These are phyloP conservation scores for Chrysochromulina parva DNA, from an alignment of 78 protist genomes.

Conservation along the genomic window DNA sequence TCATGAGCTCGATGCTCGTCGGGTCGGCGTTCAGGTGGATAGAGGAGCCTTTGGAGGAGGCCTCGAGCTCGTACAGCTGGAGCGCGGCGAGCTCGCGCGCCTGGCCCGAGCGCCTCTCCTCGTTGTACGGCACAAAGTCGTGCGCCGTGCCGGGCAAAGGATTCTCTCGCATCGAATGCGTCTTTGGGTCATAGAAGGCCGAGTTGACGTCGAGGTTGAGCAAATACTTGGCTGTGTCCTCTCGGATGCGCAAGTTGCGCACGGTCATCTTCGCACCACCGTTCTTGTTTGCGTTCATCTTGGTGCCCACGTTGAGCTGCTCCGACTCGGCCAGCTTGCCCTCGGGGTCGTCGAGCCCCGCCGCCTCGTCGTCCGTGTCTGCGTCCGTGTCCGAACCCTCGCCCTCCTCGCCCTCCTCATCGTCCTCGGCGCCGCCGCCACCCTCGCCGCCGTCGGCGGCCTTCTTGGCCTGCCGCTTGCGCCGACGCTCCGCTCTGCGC, in stretches of 20 bases:
- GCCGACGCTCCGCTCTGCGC: not conserved
- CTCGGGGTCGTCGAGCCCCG: not conserved
- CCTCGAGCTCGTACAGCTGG: conserved; percentile 41
- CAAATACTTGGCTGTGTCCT: conserved; percentile 97
- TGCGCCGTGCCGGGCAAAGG: conserved; percentile 54
- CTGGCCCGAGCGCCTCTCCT: conserved; percentile 80
- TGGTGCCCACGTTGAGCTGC: not conserved
- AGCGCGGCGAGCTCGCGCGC: conserved; percentile 57
- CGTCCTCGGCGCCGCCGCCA: not conserved
- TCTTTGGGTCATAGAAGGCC: conserved; percentile 98
- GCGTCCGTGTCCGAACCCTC: not conserved
- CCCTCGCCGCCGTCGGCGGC: not conserved
- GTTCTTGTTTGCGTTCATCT: not conserved
- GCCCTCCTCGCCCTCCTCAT: not conserved
- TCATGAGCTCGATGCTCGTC: conserved; percentile 80
- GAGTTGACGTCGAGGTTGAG: conserved; percentile 87
- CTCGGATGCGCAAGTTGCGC: conserved; percentile 69
- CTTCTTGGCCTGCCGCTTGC: not conserved
- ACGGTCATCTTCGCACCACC: conserved; percentile 8
- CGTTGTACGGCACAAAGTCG: conserved; percentile 84
- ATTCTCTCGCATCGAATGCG: conserved; percentile 94
- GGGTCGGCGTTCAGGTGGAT: conserved; percentile 91
- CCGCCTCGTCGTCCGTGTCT: not conserved
- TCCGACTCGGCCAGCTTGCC: conserved; percentile 8
- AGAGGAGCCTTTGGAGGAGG: conserved; percentile 66